These are phyloP conservation scores for Byssoonygena ceratinophila DNA, from an alignment of 2,329 filamentous ascomycete genomes.

Conservation along the genomic window DNA sequence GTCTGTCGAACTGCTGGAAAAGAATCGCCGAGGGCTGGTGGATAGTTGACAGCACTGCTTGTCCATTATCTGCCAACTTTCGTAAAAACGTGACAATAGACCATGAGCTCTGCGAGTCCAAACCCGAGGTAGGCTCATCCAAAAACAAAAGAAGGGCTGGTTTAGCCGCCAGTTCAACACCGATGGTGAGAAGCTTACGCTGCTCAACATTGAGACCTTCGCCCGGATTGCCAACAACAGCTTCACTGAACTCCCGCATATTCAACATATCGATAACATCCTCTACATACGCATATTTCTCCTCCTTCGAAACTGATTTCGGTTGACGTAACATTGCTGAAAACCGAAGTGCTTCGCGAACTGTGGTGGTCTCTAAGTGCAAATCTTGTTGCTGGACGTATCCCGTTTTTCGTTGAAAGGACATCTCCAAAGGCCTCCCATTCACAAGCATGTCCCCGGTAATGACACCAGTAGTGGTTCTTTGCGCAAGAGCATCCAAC, in stretches of 20 bases:
- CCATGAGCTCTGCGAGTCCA: constrained; percentile 86
- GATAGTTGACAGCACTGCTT: constrained; percentile 84
- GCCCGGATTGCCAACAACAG: constrained; percentile 75
- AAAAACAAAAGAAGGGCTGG: constrained; percentile 77
- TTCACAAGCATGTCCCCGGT: constrained; percentile 58
- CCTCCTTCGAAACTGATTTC: constrained; percentile 53
- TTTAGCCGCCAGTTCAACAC: constrained; percentile 84
- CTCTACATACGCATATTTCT: constrained; percentile 77
- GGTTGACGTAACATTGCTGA: constrained; percentile 76
- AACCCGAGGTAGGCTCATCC: constrained; percentile 83
- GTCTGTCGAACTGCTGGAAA: constrained; percentile 66
- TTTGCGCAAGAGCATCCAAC: constrained; percentile 47
- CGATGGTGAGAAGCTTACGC: constrained; percentile 69
- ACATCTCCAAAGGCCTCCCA: constrained; percentile 45
- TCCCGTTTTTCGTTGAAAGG: constrained; percentile 55
- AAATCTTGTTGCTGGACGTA: constrained; percentile 64
- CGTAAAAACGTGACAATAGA: constrained; percentile 73
- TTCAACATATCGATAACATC: constrained; percentile 78
- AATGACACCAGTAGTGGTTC: constrained; percentile 52
- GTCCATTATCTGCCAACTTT: constrained; percentile 74
- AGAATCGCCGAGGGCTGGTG: constrained; percentile 86
- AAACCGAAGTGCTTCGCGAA: constrained; percentile 77
- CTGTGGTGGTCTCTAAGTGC: constrained; percentile 71
- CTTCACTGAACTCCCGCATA: constrained; percentile 81
- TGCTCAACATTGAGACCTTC: constrained; percentile 58